Base-by-base conservation (phyloP, 129 eudicot species). In the Centaurea solstitialis region DNA sequence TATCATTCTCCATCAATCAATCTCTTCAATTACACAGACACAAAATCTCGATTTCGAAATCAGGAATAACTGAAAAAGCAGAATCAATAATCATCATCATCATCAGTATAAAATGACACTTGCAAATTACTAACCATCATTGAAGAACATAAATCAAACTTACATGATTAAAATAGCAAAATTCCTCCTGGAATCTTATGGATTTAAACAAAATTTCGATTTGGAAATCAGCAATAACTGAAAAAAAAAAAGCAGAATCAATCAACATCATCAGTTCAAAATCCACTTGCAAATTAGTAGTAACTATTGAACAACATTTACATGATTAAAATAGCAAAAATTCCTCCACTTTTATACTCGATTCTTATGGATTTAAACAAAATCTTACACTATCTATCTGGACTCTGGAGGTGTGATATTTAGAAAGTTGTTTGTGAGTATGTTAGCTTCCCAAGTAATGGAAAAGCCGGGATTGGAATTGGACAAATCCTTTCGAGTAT, bases 1-100 rank as follows among this genome's bases (percentile, higher is more conserved):
- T n/a, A n/a, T 18, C 28, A 26, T 18, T 41, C 50, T 81, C 83
- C 83, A 80, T 80, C 72, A 28, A 68, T 81, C 83, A 78, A 80
- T 35, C 53, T 68, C 74, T 24, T 7, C 7, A 4, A 26, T 68
- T 13, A 50, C 41, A 70, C 50, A n/a, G n/a, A 41, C 65, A 67
- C 67, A 11, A 76, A 76, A 65, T 43, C 75, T 26, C n/a, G 30
- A 2, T 0, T 26, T n/a, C n/a, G n/a, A n/a, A n/a, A n/a, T n/a
- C n/a, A n/a, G n/a, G n/a, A n/a, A n/a, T n/a, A n/a, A n/a, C n/a
- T 23, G 7, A 71, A 0, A 41, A 41, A 47, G 69, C 70, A 79
- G 5, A 38, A 80, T 53, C 37, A 50, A n/a, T n/a, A n/a, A n/a
- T n/a, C n/a, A n/a, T n/a, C n/a, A n/a, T 39, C 22, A 76, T 64